Percentiles rank a stretch among this genome's conserved stretches.
Evolutionary conservation across 352 stramenopile genomes (phyloP).

Genomic region (Pythium brassicae): DNA sequence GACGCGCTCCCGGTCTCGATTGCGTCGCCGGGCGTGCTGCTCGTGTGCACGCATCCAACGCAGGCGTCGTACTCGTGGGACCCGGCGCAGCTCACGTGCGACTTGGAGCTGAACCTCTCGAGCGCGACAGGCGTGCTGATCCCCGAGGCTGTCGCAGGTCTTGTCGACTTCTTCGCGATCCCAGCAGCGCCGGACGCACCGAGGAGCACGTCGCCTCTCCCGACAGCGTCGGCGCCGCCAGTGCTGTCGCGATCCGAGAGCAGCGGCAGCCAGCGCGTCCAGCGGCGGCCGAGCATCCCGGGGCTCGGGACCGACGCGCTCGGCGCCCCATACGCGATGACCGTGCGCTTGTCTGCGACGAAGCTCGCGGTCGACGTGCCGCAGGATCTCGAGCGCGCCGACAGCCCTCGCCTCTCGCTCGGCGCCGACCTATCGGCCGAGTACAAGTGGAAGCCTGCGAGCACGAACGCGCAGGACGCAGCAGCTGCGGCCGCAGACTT

Average conservation of each 20-base stretch:
- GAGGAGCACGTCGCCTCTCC: neutral
- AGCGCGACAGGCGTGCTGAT: slow-evolving; percentile 52
- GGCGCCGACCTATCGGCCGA: slow-evolving; percentile 50
- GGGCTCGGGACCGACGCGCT: slow-evolving; percentile 41
- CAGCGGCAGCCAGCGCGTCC: slow-evolving; percentile 1
- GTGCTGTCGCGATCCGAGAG: neutral
- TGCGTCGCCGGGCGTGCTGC: slow-evolving; percentile 19
- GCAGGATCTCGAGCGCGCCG: slow-evolving; percentile 34
- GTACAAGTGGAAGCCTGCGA: slow-evolving; percentile 45
- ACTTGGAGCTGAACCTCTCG: slow-evolving; percentile 45
- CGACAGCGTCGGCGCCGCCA: neutral
- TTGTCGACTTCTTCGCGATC: slow-evolving; percentile 55
- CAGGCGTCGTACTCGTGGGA: slow-evolving; percentile 64
- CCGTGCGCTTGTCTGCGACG: slow-evolving; percentile 35
- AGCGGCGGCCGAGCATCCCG: slow-evolving; percentile 42
- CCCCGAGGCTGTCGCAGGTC: slow-evolving; percentile 33
- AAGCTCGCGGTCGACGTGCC: slow-evolving; percentile 54
- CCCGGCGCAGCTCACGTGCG: slow-evolving; percentile 28
- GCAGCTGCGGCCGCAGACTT: slow-evolving; percentile 25
- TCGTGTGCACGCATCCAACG: slow-evolving; percentile 37
- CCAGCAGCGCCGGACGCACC: slow-evolving; percentile 15
- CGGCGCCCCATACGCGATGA: slow-evolving; percentile 42
- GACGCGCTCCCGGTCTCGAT: neutral
- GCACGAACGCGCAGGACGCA: slow-evolving; percentile 8
- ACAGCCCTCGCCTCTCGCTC: slow-evolving; percentile 46